A percentile compares a stretch with the other conserved stretches of the same genome.
phyloP scores from a whole-genome alignment of 805 yeast genomes.

The Wickerhamiella lipophila region DNA sequence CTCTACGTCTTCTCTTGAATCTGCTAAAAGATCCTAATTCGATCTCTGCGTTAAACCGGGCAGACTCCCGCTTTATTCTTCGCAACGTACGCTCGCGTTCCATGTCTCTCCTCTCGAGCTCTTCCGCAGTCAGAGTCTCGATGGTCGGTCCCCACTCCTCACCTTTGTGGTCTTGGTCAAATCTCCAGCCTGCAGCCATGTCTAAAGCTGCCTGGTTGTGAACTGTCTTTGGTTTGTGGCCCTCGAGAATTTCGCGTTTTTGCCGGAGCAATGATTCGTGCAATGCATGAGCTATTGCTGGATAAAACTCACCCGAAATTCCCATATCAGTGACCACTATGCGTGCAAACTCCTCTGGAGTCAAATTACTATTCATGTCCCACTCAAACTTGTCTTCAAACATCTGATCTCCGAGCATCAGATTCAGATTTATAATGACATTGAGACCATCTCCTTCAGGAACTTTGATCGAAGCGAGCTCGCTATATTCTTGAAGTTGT shows the following conservation, averaged over 20 bases:
- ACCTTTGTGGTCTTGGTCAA: constrained; percentile 65
- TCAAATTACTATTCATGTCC: constrained; percentile 50
- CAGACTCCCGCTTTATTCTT: constrained; percentile 83
- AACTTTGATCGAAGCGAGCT: constrained; percentile 49
- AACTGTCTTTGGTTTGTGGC: constrained; percentile 39
- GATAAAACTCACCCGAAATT: constrained; percentile 67
- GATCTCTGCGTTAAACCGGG: constrained; percentile 49
- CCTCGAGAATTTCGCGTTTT: constrained; percentile 73
- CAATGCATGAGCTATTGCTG: constrained; percentile 77
- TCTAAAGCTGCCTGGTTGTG: constrained; percentile 50
- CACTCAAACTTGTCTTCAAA: constrained; percentile 92
- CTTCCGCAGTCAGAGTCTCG: constrained; percentile 79
- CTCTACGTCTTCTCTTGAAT: constrained; percentile 23
- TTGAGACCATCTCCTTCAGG: constrained; percentile 57
- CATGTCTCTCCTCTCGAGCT: constrained; percentile 86
- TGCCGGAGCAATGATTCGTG: constrained; percentile 67
- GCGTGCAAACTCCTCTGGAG: constrained; percentile 78
- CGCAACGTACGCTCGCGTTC: constrained; percentile 87
- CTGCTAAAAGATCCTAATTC: constrained; percentile 30
- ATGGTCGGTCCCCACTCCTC: constrained; percentile 78
- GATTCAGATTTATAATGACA: constrained; percentile 67
- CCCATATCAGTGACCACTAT: constrained; percentile 78
- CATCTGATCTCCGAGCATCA: constrained; percentile 67
- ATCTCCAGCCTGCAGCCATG: constrained; percentile 53
- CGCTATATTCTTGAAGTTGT: constrained; percentile 66